A percentile compares a stretch with the other conserved stretches of the same genome.
phyloP scores from a whole-genome alignment of 768 basidiomycete species.

The Psilocybe azurescens region DNA sequence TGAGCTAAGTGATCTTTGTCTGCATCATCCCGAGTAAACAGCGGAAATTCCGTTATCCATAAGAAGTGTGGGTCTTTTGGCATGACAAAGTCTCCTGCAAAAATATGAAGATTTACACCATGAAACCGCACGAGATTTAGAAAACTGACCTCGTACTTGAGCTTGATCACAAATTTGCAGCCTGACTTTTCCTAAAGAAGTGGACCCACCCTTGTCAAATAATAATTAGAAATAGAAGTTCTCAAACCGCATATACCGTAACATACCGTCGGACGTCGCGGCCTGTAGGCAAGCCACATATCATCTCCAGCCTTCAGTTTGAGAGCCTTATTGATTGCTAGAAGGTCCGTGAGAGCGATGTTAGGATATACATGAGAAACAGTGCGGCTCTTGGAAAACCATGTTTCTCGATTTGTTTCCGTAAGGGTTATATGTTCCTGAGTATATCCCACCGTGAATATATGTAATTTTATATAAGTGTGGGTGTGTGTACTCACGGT shows the following conservation, averaged over 20 bases:
- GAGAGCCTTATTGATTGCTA: conserved; percentile 35
- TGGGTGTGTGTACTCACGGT: conserved; percentile 22
- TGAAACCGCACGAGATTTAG: conserved; percentile 11
- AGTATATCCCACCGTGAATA: conserved; percentile 25
- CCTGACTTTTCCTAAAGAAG: conserved; percentile 75
- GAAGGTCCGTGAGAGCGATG: conserved; percentile 25
- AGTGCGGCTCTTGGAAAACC: conserved; percentile 47
- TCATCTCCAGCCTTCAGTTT: conserved; percentile 55
- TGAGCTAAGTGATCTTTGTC: conserved; percentile 88
- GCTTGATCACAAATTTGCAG: conserved; percentile 71
- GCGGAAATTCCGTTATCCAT: conserved; percentile 96
- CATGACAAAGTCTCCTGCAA: conserved; percentile 60
- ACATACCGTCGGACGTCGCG: conserved; percentile 56
- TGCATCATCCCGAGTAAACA: conserved; percentile 84
- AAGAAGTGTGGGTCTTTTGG: conserved; percentile 77
- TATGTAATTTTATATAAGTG: background rate
- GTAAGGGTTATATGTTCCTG: conserved; percentile 59
- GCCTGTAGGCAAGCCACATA: conserved; percentile 62
- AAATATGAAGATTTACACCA: conserved; percentile 13
- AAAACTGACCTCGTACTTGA: conserved; percentile 59
- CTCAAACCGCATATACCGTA: conserved; percentile 23
- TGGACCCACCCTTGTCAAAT: conserved; percentile 78
- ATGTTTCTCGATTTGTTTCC: conserved; percentile 47
- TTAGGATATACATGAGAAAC: conserved; percentile 27
- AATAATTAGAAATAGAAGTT: conserved; percentile 17